Conservation (phyloP, 352 stramenopile species). For the Phytophthora parvispora region DNA sequence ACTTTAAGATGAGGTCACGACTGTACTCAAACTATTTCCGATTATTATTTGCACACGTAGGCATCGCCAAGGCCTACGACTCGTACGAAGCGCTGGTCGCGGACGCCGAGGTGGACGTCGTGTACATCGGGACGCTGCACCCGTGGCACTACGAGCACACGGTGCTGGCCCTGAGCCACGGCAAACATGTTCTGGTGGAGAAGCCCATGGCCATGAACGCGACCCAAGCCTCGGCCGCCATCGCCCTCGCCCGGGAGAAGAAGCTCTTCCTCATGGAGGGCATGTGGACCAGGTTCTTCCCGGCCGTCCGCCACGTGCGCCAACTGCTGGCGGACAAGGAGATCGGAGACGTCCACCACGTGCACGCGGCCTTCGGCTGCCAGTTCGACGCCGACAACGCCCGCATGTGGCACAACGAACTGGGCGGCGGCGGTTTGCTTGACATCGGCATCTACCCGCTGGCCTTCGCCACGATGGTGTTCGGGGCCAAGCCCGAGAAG, state of each 20-base stretch:
- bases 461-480: slow-evolving; percentile 73
- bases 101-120: slow-evolving; percentile 85
- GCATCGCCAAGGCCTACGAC: slow-evolving; percentile 70
- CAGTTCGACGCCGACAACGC: slow-evolving; percentile 39
- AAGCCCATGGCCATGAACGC: slow-evolving; percentile 91
- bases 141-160: slow-evolving; percentile 78
- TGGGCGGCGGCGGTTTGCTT: slow-evolving; percentile 79
- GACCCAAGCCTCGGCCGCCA: slow-evolving; percentile 72
- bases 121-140: slow-evolving; percentile 93
- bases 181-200: slow-evolving; percentile 92
- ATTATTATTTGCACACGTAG: slow-evolving; percentile 9
- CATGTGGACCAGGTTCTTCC: slow-evolving; percentile 92
- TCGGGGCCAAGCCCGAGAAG: slow-evolving; percentile 57
- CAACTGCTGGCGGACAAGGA: slow-evolving; percentile 44
- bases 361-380: slow-evolving; percentile 64
- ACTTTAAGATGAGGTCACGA: background rate
- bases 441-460: slow-evolving; percentile 88
- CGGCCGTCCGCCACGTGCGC: slow-evolving; percentile 59
- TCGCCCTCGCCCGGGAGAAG: slow-evolving; percentile 59
- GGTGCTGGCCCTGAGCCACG: slow-evolving; percentile 66
- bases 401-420: slow-evolving; percentile 68
- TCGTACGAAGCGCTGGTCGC: slow-evolving; percentile 83
- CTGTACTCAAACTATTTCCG: background rate
- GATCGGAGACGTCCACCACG: slow-evolving; percentile 62
- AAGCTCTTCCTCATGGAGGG: slow-evolving; percentile 85